A percentile compares a stretch with the other conserved stretches of the same genome.
Evolutionary conservation across 345 rosid species (phyloP).

Genomic region (Alliaria petiolata): DNA sequence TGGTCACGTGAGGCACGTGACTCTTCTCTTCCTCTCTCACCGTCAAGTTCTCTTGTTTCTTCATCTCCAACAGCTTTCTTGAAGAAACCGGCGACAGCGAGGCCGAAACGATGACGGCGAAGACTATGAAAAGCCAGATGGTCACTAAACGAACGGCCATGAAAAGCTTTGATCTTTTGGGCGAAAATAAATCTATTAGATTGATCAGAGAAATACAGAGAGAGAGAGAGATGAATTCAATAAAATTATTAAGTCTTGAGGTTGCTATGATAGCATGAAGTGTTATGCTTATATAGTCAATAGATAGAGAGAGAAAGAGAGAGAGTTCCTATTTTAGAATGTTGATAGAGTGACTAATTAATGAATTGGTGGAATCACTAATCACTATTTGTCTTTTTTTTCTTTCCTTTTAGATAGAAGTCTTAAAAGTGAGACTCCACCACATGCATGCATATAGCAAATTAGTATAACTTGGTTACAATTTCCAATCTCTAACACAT

Average conservation of each 20-base stretch:
- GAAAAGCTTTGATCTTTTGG: constrained; percentile 15
- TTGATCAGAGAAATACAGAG: background rate
- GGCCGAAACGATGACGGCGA: constrained; percentile 33
- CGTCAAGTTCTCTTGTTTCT: background rate
- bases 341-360: constrained; percentile 20
- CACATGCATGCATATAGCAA: constrained; percentile 25
- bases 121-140: constrained; percentile 21
- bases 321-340: constrained; percentile 3
- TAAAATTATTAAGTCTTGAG: background rate
- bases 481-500: constrained; percentile 13
- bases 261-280: constrained; percentile 3
- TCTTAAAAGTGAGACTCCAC: constrained; percentile 4
- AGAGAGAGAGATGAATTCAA: constrained; percentile 10
- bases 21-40: constrained; percentile 34
- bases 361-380: constrained; percentile 12
- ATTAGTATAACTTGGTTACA: background rate
- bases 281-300: constrained; percentile 13
- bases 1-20: constrained; percentile 37
- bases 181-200: background rate
- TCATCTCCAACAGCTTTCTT: constrained; percentile 42
- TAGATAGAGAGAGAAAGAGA: constrained; percentile 8
- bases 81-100: constrained; percentile 36
- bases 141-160: constrained; percentile 47
- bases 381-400: constrained; percentile 16
- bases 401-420: background rate